Evolutionary conservation across 2,329 filamentous ascomycete species (phyloP).

Genomic region (Penicillium sp.): DNA sequence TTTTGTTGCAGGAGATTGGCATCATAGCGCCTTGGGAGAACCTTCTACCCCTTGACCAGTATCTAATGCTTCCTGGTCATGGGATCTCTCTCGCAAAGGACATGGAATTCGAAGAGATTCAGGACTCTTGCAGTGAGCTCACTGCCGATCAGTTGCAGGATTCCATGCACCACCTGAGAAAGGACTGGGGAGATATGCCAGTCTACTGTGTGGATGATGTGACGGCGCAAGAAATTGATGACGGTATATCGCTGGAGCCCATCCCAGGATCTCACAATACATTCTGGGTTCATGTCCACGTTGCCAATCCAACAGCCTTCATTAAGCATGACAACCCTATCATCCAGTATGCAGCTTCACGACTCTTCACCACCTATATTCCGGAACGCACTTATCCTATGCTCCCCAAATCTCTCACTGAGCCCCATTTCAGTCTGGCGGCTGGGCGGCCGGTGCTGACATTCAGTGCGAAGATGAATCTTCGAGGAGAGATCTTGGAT

Average conservation of each 20-base stretch:
- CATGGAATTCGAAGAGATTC: conserved; percentile 25
- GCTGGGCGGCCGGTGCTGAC: conserved; percentile 50
- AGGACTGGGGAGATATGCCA: conserved; percentile 49
- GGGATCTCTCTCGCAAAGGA: conserved; percentile 27
- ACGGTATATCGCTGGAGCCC: conserved; percentile 52
- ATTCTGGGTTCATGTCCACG: conserved; percentile 55
- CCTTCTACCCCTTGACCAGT: conserved; percentile 43
- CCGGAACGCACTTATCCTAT: conserved; percentile 51
- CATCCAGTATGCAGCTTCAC: conserved; percentile 48
- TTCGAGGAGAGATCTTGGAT: conserved; percentile 46
- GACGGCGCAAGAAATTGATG: conserved; percentile 52
- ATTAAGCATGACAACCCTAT: conserved; percentile 45
- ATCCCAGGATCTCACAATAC: conserved; percentile 37
- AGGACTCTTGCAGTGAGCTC: conserved; percentile 21
- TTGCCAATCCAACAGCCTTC: conserved; percentile 58
- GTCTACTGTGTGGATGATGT: conserved; percentile 54
- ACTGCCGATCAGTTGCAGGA: conserved; percentile 38
- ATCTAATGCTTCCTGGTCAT: conserved; percentile 45
- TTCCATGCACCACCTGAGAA: conserved; percentile 48
- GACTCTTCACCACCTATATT: conserved; percentile 46
- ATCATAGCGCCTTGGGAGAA: conserved; percentile 54
- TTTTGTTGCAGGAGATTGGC: conserved; percentile 55
- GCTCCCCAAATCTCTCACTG: conserved; percentile 44
- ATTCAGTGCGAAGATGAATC: conserved; percentile 50
- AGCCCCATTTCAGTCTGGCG: conserved; percentile 48